Evolutionary conservation across 2,329 filamentous ascomycete species (phyloP).

Genomic region (Harringtonia aguacate): DNA sequence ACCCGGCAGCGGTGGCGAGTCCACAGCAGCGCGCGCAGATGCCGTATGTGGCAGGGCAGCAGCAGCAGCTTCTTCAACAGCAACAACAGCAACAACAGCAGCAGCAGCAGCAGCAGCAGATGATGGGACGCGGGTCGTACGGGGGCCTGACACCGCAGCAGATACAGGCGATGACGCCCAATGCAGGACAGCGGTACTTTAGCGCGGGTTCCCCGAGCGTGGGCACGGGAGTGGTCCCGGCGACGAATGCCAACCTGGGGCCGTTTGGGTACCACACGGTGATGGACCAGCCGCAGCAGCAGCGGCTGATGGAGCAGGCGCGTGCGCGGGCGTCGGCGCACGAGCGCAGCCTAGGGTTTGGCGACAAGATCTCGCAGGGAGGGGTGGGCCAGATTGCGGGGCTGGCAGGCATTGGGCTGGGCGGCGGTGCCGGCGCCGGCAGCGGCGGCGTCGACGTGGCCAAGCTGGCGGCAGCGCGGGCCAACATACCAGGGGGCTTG

Average conservation of each 20-base stretch:
- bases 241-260: conserved; percentile 15
- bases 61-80: not conserved
- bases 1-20: conserved; percentile 22
- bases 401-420: conserved; percentile 26
- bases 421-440: conserved; percentile 4
- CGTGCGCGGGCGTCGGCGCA: conserved; percentile 32
- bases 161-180: conserved; percentile 7
- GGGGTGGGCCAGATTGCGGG: conserved; percentile 19
- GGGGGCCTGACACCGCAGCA: conserved; percentile 16
- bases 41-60: not conserved
- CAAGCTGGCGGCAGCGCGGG: conserved; percentile 23
- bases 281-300: conserved; percentile 37
- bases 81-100: conserved; percentile 17
- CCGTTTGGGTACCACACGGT: conserved; percentile 37
- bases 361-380: conserved; percentile 22
- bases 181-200: conserved; percentile 20
- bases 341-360: conserved; percentile 28
- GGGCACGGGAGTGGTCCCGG: conserved; percentile 17
- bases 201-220: conserved; percentile 14
- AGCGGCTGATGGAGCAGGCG: conserved; percentile 39
- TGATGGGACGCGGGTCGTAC: conserved; percentile 17
- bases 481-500: conserved; percentile 25
- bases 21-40: not conserved
- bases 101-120: conserved; percentile 17
- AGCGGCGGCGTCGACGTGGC: conserved; percentile 15